phyloP scores from a whole-genome alignment of 2,329 filamentous ascomycete genomes.

The Fusarium burgessii region DNA sequence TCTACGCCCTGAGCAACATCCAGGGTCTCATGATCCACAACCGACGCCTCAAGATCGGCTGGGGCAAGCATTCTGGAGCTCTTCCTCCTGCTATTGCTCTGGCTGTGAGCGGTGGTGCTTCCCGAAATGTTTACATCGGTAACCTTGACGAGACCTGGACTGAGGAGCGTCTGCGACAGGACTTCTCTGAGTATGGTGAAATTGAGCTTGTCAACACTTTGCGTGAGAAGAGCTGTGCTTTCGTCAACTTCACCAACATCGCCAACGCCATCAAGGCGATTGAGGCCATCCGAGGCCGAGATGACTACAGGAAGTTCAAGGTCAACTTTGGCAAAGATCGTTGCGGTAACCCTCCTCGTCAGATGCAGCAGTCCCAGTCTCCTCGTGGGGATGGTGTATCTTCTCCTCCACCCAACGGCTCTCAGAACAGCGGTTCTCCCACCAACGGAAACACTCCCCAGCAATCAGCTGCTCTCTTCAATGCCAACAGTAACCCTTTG shows the following conservation, averaged over 20 bases:
- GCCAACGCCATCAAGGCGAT: conserved; percentile 99
- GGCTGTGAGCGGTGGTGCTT: conserved; percentile 95
- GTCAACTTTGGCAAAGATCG: conserved; percentile 99
- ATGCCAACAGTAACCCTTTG: conserved; percentile 86
- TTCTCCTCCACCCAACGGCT: conserved; percentile 70
- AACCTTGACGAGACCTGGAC: conserved; percentile 98
- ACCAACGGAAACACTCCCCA: conserved; percentile 67
- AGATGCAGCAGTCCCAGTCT: conserved; percentile 77
- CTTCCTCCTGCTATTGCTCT: conserved; percentile 95
- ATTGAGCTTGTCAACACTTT: conserved; percentile 97
- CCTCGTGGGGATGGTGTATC: conserved; percentile 72
- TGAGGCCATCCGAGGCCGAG: conserved; percentile 91
- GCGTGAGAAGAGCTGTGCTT: conserved; percentile 98
- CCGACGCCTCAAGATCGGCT: conserved; percentile 95
- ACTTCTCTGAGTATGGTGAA: conserved; percentile 97
- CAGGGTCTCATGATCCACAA: conserved; percentile 99
- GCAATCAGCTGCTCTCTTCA: conserved; percentile 80
- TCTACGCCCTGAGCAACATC: conserved; percentile 96
- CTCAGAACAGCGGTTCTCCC: conserved; percentile 69
- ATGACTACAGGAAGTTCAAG: conserved; percentile 99
- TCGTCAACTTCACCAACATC: conserved; percentile 99
- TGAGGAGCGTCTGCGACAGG: conserved; percentile 93
- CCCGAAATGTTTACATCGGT: conserved; percentile 98
- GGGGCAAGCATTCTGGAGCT: conserved; percentile 98
- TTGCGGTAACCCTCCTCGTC: conserved; percentile 94